These are phyloP conservation scores for Solanum tarijense DNA, from an alignment of 257 asterid species.

Conservation along the genomic window DNA sequence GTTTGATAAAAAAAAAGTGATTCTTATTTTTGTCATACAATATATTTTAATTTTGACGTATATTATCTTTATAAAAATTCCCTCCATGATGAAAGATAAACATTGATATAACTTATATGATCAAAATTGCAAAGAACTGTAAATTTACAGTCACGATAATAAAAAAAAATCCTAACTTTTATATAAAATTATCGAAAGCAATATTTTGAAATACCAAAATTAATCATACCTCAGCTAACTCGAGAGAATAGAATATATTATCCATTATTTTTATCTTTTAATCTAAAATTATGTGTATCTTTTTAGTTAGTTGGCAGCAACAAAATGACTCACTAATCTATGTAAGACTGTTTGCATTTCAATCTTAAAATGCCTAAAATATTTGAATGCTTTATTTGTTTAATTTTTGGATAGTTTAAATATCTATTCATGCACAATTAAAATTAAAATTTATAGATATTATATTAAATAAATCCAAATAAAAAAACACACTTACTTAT, in stretches of 20 bases:
- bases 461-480: no score
- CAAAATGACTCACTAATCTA: no score
- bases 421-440: neutral
- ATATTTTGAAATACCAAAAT: neutral
- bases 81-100: neutral
- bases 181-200: neutral
- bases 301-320: no score
- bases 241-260: neutral
- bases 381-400: neutral
- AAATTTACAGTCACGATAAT: no score
- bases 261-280: no score
- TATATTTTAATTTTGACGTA: fast-evolving
- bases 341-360: neutral
- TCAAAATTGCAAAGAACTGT: neutral
- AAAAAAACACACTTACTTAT: no score
- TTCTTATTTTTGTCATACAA: neutral
- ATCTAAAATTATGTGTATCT: no score
- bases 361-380: neutral
- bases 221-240: neutral
- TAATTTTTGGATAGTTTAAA: no score
- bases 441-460: no score
- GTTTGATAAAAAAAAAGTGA: neutral
- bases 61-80: no score
- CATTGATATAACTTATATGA: neutral
- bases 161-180: neutral